These are phyloP conservation scores for Mycosphaerella sp. DNA, from an alignment of 2,329 filamentous ascomycete species.

Conservation along the genomic window DNA sequence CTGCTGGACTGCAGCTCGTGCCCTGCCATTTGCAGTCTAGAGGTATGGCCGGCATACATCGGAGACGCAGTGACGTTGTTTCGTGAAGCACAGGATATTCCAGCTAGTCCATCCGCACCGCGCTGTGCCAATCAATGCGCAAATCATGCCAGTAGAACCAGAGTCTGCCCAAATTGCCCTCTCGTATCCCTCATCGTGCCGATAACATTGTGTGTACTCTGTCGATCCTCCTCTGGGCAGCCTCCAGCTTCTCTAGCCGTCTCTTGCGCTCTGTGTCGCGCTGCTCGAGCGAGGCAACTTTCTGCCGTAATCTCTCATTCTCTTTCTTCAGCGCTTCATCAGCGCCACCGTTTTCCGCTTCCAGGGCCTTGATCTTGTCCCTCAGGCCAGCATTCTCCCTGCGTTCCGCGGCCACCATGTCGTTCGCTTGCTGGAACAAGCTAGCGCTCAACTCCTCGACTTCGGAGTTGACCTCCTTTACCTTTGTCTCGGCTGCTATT, in stretches of 20 bases:
- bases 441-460: slow-evolving; percentile 71
- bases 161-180: too few species aligned
- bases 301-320: slow-evolving; percentile 63
- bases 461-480: slow-evolving; percentile 62
- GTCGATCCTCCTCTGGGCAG: slow-evolving; percentile 64
- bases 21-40: too few species aligned
- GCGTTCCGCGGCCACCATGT: slow-evolving; percentile 77
- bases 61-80: too few species aligned
- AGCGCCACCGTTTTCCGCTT: slow-evolving; percentile 53
- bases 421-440: slow-evolving; percentile 76
- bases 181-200: slow-evolving; percentile 25
- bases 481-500: slow-evolving; percentile 60
- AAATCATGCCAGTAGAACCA: too few species aligned
- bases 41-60: too few species aligned
- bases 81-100: too few species aligned
- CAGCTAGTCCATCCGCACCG: too few species aligned
- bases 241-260: slow-evolving; percentile 64
- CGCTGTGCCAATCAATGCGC: too few species aligned
- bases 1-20: too few species aligned
- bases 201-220: slow-evolving; percentile 58
- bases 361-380: slow-evolving; percentile 62
- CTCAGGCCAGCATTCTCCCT: slow-evolving; percentile 65
- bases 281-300: slow-evolving; percentile 61
- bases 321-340: slow-evolving; percentile 53
- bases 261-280: slow-evolving; percentile 64